Conservation (phyloP, 192 early-diverging fungal genomes). For the Pilaira anomala region DNA sequence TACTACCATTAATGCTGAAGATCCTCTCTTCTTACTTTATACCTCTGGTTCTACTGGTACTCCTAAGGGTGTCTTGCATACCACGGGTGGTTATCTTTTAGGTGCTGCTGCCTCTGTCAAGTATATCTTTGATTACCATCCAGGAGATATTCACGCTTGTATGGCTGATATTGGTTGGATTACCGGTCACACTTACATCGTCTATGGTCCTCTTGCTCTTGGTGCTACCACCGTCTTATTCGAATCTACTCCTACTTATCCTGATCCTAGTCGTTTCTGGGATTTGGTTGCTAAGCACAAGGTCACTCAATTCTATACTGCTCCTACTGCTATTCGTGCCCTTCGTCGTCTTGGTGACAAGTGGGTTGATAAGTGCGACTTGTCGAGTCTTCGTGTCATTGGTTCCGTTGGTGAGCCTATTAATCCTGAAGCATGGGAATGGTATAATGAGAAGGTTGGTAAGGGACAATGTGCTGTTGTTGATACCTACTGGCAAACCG, state of each 20-base stretch:
- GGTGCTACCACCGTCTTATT: conserved; percentile 93
- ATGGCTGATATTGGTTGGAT: conserved; percentile 94
- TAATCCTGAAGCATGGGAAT: conserved; percentile 96
- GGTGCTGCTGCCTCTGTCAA: conserved; percentile 84
- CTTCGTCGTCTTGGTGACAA: conserved; percentile 83
- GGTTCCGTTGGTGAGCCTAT: conserved; percentile 98
- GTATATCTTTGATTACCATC: conserved; percentile 94
- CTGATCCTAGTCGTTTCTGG: conserved; percentile 75
- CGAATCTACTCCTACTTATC: conserved; percentile 93
- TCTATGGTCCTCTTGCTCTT: conserved; percentile 86
- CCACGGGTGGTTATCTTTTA: conserved; percentile 92
- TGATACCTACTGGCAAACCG: conserved; percentile 95
- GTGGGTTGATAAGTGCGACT: conserved; percentile 71
- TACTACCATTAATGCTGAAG: conserved; percentile 82
- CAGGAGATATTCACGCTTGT: conserved; percentile 85
- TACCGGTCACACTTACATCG: conserved; percentile 86
- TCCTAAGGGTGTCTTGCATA: conserved; percentile 94
- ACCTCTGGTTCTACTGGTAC: conserved; percentile 89
- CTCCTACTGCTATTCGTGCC: conserved; percentile 96
- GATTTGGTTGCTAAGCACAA: conserved; percentile 83
- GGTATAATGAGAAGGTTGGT: conserved; percentile 93
- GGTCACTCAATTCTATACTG: conserved; percentile 97
- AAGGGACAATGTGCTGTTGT: conserved; percentile 86
- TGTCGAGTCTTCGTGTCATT: conserved; percentile 83
- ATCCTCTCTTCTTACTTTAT: conserved; percentile 94